Conservation (phyloP, 805 yeast species). For the Vanderwaltozyma polyspora region DNA sequence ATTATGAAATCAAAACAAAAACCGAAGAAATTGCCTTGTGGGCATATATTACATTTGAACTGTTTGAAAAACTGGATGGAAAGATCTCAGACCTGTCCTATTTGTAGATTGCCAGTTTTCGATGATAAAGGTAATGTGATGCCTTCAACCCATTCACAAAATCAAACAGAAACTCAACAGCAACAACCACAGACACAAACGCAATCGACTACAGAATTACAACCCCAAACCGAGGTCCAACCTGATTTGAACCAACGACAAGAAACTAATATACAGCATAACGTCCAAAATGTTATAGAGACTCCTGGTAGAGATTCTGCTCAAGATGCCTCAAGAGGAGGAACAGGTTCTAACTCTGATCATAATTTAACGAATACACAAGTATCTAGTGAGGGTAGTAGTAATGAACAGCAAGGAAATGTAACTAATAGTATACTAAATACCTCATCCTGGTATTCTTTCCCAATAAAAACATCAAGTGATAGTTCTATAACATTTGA, state of each 20-base stretch:
- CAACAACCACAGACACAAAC: slow-evolving; percentile 1
- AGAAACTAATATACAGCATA: not conserved
- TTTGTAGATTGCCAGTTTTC: slow-evolving; percentile 68
- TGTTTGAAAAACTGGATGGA: slow-evolving; percentile 91
- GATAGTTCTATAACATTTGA: slow-evolving; percentile 5
- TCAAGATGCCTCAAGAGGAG: not conserved
- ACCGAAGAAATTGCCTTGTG: slow-evolving; percentile 74
- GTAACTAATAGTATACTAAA: too few species aligned
- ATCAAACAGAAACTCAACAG: not conserved
- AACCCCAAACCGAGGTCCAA: not conserved
- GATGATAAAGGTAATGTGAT: slow-evolving; percentile 23
- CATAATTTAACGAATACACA: not conserved
- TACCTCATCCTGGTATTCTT: slow-evolving; percentile 9
- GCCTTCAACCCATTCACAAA: slow-evolving; percentile 3
- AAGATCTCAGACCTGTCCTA: slow-evolving; percentile 86
- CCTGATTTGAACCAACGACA: not conserved
- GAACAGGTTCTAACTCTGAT: not conserved
- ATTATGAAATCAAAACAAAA: slow-evolving; percentile 10
- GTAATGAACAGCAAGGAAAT: too few species aligned
- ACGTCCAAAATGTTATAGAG: too few species aligned
- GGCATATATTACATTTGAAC: slow-evolving; percentile 80
- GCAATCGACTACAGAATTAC: slow-evolving; percentile 1
- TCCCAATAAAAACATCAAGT: slow-evolving; percentile 8
- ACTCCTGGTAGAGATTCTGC: not conserved
- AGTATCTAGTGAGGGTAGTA: too few species aligned